phyloP scores from a whole-genome alignment of 305 asterid genomes.

The Rubia balearica region DNA sequence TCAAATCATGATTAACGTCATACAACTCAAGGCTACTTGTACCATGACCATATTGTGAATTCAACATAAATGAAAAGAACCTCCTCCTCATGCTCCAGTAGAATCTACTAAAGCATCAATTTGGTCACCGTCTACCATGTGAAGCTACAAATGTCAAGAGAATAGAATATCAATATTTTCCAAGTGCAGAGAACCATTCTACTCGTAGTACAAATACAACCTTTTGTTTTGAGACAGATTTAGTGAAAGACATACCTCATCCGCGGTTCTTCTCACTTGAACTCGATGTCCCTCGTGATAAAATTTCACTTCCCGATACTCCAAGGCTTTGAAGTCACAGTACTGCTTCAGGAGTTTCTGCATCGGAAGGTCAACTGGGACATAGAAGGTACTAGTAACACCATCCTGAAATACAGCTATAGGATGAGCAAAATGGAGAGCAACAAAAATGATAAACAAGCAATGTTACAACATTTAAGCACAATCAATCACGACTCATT shows the following conservation, averaged over 20 bases:
- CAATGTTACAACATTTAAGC: too few species aligned
- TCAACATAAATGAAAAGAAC: neutral
- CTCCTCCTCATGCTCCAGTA: neutral
- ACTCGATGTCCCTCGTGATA: neutral
- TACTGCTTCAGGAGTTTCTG: neutral
- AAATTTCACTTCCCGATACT: neutral
- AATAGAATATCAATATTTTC: neutral
- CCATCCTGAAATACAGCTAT: neutral
- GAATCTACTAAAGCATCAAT: slow-evolving; percentile 4
- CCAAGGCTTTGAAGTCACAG: neutral
- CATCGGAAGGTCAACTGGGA: neutral
- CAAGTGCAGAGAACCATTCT: neutral
- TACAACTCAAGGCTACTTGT: neutral
- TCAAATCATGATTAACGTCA: neutral
- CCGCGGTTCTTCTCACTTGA: neutral
- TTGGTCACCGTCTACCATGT: slow-evolving; percentile 6
- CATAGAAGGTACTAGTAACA: too few species aligned
- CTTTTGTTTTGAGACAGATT: too few species aligned
- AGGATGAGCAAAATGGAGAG: too few species aligned
- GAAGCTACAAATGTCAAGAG: neutral
- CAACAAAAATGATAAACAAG: too few species aligned
- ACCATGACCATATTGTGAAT: too few species aligned
- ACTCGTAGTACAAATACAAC: too few species aligned
- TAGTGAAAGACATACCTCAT: slow-evolving; percentile 4
- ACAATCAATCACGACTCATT: neutral